phyloP scores from a whole-genome alignment of 2,329 filamentous ascomycete species.

The Talaromyces sp. region DNA sequence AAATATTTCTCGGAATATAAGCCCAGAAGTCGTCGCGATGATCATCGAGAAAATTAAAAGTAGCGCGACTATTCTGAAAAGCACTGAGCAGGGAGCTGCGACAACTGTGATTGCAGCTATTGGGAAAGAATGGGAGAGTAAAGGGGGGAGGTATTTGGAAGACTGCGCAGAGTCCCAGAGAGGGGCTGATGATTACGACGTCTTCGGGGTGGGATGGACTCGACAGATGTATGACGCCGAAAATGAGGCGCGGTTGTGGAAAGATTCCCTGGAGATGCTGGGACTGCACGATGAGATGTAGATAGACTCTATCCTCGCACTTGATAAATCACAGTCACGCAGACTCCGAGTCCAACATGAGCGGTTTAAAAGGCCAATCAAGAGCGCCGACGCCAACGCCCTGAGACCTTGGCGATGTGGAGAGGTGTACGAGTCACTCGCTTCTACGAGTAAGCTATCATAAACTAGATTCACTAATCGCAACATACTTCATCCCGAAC shows the following conservation, averaged over 20 bases:
- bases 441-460: no score
- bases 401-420: no score
- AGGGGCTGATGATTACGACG: conserved; percentile 4
- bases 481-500: no score
- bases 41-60: not conserved
- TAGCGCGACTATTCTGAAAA: conserved; percentile 25
- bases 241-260: conserved; percentile 32
- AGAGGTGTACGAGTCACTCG: no score
- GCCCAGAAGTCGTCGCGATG: not conserved
- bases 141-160: conserved; percentile 33
- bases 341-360: not conserved
- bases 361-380: not conserved
- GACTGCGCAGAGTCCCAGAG: conserved; percentile 18
- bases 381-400: not conserved
- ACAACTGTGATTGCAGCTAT: conserved; percentile 35
- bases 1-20: conserved; percentile 8
- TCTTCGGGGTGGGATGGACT: conserved; percentile 9
- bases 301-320: not conserved
- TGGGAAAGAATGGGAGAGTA: conserved; percentile 27
- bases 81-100: conserved; percentile 35
- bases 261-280: conserved; percentile 26
- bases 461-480: no score
- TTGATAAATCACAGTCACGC: not conserved
- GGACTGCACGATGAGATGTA: not conserved
- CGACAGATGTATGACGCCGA: conserved; percentile 24